These are phyloP conservation scores for Coprinellus aureogranulatus DNA, from an alignment of 768 basidiomycete genomes.

Conservation along the genomic window DNA sequence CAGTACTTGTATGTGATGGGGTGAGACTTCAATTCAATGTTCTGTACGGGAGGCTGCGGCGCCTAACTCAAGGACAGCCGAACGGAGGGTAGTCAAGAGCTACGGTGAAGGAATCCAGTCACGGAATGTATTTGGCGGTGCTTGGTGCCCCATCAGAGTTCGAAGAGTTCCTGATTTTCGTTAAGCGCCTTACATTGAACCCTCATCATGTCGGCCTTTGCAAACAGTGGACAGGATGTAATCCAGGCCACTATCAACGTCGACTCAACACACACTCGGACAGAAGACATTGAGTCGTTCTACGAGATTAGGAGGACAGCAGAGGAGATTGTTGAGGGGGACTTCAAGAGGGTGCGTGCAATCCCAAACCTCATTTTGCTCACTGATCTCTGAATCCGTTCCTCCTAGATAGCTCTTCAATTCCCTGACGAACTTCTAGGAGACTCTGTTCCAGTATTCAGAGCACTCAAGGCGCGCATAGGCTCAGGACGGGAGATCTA, in stretches of 20 bases:
- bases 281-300: constrained; percentile 52
- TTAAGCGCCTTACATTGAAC: constrained; percentile 11
- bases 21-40: too few relatives aligned
- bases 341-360: constrained; percentile 65
- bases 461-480: constrained; percentile 53
- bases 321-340: constrained; percentile 53
- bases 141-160: too few relatives aligned
- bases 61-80: too few relatives aligned
- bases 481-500: constrained; percentile 61
- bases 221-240: constrained; percentile 43
- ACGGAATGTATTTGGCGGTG: too few relatives aligned
- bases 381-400: neutral
- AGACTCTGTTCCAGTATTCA: constrained; percentile 82
- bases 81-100: too few relatives aligned
- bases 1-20: too few relatives aligned
- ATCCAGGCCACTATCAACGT: constrained; percentile 9
- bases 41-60: too few relatives aligned
- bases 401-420: constrained; percentile 76
- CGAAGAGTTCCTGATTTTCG: too few relatives aligned
- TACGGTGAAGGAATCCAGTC: too few relatives aligned
- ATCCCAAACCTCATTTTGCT: neutral
- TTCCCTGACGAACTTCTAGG: constrained; percentile 92
- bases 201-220: constrained; percentile 42
- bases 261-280: neutral
- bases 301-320: constrained; percentile 76